Evolutionary conservation across 768 basidiomycete genomes (phyloP).

Genomic region (Xerocomus brunneocitrinus): DNA sequence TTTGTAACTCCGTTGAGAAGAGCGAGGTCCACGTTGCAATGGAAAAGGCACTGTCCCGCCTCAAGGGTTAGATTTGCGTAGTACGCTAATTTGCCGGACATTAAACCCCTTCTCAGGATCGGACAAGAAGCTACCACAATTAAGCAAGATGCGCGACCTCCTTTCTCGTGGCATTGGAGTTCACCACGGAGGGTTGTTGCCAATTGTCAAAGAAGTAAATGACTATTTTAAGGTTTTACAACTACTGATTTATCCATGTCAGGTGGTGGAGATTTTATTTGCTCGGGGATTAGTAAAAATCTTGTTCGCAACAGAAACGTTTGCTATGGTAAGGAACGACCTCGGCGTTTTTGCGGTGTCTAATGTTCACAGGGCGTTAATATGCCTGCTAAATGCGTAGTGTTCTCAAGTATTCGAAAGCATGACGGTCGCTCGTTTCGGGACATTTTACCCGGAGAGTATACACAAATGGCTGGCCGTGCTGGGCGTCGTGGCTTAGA

Average conservation of each 20-base stretch:
- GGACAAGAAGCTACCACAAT: constrained; percentile 91
- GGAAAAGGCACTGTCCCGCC: constrained; percentile 83
- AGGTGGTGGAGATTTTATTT: constrained; percentile 96
- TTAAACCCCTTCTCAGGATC: constrained; percentile 50
- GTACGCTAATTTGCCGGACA: background rate
- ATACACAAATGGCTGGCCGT: constrained; percentile 99
- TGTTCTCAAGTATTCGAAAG: constrained; percentile 91
- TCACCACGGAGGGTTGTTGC: constrained; percentile 94
- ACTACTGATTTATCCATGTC: constrained; percentile 7
- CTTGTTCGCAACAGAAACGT: constrained; percentile 97
- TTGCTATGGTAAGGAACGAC: constrained; percentile 76
- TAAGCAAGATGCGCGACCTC: constrained; percentile 82
- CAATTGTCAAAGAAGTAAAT: constrained; percentile 91
- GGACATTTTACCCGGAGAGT: constrained; percentile 86
- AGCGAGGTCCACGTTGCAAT: constrained; percentile 94
- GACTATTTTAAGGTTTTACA: background rate
- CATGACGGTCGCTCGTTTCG: constrained; percentile 93
- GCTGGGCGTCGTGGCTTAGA: constrained; percentile 96
- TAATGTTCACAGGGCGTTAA: constrained; percentile 77
- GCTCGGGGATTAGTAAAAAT: constrained; percentile 94
- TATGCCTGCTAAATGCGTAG: constrained; percentile 97
- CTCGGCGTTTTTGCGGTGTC: constrained; percentile 3
- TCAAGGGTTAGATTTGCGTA: constrained; percentile 64
- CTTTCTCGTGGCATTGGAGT: constrained; percentile 93
- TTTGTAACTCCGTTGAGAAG: constrained; percentile 88